These are phyloP conservation scores for Penicillium pancosmium DNA, from an alignment of 495 filamentous ascomycete genomes.

Conservation along the genomic window DNA sequence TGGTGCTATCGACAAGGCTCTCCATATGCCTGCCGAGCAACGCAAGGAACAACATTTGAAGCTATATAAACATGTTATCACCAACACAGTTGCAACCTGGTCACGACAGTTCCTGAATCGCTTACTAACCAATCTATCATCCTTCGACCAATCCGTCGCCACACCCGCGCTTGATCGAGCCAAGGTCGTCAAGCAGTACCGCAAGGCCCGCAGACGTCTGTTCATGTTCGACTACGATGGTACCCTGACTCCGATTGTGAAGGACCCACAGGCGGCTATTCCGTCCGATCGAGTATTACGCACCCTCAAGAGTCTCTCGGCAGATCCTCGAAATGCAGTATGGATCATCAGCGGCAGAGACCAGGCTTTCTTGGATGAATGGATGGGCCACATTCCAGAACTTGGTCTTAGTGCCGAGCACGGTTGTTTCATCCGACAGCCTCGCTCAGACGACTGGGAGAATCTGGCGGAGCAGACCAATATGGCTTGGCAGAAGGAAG, in stretches of 20 bases:
- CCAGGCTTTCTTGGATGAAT: slow-evolving; percentile 81
- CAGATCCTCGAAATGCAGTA: slow-evolving; percentile 80
- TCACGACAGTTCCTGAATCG: slow-evolving; percentile 73
- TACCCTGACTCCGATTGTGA: slow-evolving; percentile 94
- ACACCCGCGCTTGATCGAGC: slow-evolving; percentile 80
- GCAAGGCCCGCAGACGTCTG: slow-evolving; percentile 69
- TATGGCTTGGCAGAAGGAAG: slow-evolving; percentile 87
- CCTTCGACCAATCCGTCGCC: slow-evolving; percentile 69
- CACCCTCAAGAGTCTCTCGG: slow-evolving; percentile 75
- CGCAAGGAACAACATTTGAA: slow-evolving; percentile 53
- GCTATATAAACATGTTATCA: slow-evolving; percentile 82
- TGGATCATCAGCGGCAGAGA: slow-evolving; percentile 98
- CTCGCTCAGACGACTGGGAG: slow-evolving; percentile 73
- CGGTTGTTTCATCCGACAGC: slow-evolving; percentile 87
- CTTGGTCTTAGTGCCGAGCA: slow-evolving; percentile 94
- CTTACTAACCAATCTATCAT: slow-evolving; percentile 75
- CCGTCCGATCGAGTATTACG: slow-evolving; percentile 80
- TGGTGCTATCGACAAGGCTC: slow-evolving; percentile 72
- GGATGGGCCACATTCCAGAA: slow-evolving; percentile 81
- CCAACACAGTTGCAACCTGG: slow-evolving; percentile 82
- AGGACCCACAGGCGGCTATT: slow-evolving; percentile 82
- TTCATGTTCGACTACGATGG: slow-evolving; percentile 99
- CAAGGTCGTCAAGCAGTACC: slow-evolving; percentile 70
- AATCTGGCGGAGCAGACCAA: slow-evolving; percentile 80
- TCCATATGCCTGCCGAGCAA: slow-evolving; percentile 68